These are phyloP conservation scores for Fagopyrum tataricum DNA, from an alignment of 148 eudicot genomes.

Conservation along the genomic window DNA sequence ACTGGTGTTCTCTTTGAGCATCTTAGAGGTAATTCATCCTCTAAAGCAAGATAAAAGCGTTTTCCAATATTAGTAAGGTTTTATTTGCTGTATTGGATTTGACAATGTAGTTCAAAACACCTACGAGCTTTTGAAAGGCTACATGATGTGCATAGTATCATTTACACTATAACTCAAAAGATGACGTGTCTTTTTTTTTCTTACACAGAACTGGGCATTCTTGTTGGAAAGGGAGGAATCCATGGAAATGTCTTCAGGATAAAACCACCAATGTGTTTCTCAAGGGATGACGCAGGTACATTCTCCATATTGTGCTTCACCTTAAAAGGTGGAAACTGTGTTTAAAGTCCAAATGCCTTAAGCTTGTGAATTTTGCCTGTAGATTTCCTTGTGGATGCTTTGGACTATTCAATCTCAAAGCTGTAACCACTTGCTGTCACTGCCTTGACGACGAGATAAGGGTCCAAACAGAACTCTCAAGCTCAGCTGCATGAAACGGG, in stretches of 20 bases:
- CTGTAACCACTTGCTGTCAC: constrained; percentile 20
- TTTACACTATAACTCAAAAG: constrained; percentile 59
- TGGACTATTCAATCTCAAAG: constrained; percentile 33
- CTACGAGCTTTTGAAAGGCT: no score
- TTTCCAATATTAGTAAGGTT: no score
- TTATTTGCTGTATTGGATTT: constrained; percentile 60
- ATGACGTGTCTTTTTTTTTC: not conserved
- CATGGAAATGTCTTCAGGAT: constrained; percentile 89
- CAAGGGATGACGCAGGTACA: constrained; percentile 86
- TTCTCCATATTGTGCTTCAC: not conserved
- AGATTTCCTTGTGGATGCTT: constrained; percentile 32
- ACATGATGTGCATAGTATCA: no score
- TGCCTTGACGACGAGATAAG: not conserved
- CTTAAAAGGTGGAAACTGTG: no score
- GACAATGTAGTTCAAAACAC: no score
- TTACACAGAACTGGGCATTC: constrained; percentile 66
- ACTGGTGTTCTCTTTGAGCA: constrained; percentile 11
- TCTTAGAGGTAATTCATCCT: no score
- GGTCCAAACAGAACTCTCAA: not conserved
- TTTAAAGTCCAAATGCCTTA: no score
- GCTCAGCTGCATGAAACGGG: not conserved
- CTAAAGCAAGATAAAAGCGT: no score
- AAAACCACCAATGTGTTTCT: constrained; percentile 94
- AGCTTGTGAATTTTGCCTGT: not conserved
- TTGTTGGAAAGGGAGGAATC: constrained; percentile 93